A percentile compares a stretch with the other conserved stretches of the same genome.
phyloP scores from a whole-genome alignment of 495 filamentous ascomycete species.

The Delitschia confertaspora region DNA sequence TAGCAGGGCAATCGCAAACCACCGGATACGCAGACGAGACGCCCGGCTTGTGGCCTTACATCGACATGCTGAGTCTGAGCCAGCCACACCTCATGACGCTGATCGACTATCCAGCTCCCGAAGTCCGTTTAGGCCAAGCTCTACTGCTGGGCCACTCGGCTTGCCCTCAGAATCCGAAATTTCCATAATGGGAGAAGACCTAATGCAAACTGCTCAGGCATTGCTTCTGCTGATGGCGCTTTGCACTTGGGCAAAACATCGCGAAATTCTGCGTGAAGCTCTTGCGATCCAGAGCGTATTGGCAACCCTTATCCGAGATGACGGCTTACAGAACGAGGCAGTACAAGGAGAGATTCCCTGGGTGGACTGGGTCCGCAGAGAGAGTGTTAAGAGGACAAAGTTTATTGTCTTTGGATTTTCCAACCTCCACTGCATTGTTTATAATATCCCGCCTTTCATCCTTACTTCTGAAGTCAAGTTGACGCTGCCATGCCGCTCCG shows the following conservation, averaged over 20 bases:
- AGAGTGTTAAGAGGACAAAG: constrained; percentile 47
- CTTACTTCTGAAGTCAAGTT: constrained; percentile 55
- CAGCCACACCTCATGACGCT: constrained; percentile 4
- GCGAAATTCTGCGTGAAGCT: constrained; percentile 49
- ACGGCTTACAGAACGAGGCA: constrained; percentile 40
- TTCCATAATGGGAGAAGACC: constrained; percentile 39
- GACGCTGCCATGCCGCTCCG: constrained; percentile 48
- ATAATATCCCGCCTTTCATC: constrained; percentile 49
- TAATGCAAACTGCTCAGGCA: constrained; percentile 49
- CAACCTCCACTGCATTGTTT: constrained; percentile 50
- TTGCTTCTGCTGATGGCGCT: constrained; percentile 48
- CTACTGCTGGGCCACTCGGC: constrained; percentile 16
- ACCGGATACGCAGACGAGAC: constrained; percentile 42
- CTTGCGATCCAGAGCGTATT: constrained; percentile 46
- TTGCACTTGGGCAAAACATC: constrained; percentile 46
- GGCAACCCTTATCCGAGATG: constrained; percentile 46
- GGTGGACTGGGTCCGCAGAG: constrained; percentile 51
- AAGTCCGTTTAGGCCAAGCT: constrained; percentile 8
- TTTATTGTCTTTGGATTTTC: constrained; percentile 52
- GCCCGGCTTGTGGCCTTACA: constrained; percentile 34
- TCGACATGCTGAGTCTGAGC: constrained; percentile 16
- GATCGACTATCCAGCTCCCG: constrained; percentile 3
- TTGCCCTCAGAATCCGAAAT: constrained; percentile 21
- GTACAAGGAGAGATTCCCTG: constrained; percentile 37
- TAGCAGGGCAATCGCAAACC: constrained; percentile 44